These are phyloP conservation scores for Cladosporium oxysporum DNA, from an alignment of 2,329 filamentous ascomycete genomes.

Conservation along the genomic window DNA sequence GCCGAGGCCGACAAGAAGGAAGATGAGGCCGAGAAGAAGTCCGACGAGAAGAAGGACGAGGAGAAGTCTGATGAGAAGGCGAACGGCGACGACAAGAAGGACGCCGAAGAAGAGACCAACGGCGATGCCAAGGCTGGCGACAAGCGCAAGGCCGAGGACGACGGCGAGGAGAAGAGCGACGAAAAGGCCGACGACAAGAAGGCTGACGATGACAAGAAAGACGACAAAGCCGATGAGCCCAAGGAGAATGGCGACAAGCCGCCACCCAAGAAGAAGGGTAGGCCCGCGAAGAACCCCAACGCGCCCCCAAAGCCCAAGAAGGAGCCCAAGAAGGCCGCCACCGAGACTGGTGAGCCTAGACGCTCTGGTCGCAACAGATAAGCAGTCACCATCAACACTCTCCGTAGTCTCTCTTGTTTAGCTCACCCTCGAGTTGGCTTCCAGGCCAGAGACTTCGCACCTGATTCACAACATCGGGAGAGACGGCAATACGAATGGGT, in stretches of 20 bases:
- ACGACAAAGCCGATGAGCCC: slow-evolving; percentile 37
- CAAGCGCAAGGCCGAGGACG: slow-evolving; percentile 35
- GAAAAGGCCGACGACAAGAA: slow-evolving; percentile 32
- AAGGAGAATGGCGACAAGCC: slow-evolving; percentile 37
- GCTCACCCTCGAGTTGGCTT: not conserved
- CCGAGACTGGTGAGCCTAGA: slow-evolving; percentile 50
- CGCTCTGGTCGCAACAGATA: slow-evolving; percentile 45
- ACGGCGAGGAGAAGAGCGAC: slow-evolving; percentile 31
- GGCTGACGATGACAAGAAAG: slow-evolving; percentile 39
- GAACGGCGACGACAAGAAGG: slow-evolving; percentile 20
- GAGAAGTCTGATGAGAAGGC: slow-evolving; percentile 24
- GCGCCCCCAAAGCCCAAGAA: slow-evolving; percentile 39
- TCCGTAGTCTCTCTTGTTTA: not conserved
- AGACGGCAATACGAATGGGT: slow-evolving; percentile 12
- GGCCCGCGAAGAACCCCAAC: slow-evolving; percentile 43
- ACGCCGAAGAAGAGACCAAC: slow-evolving; percentile 25
- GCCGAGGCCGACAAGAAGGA: slow-evolving; percentile 26
- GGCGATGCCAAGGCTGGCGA: slow-evolving; percentile 35
- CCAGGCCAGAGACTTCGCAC: not conserved
- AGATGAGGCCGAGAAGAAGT: slow-evolving; percentile 25
- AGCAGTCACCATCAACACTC: slow-evolving; percentile 1
- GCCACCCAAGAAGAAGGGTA: slow-evolving; percentile 44
- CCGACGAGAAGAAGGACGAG: slow-evolving; percentile 28
- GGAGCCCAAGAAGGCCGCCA: slow-evolving; percentile 52
- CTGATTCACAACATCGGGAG: not conserved